Base-by-base conservation (phyloP, 176 grass and related monocot species). In the Leersia perrieri region DNA sequence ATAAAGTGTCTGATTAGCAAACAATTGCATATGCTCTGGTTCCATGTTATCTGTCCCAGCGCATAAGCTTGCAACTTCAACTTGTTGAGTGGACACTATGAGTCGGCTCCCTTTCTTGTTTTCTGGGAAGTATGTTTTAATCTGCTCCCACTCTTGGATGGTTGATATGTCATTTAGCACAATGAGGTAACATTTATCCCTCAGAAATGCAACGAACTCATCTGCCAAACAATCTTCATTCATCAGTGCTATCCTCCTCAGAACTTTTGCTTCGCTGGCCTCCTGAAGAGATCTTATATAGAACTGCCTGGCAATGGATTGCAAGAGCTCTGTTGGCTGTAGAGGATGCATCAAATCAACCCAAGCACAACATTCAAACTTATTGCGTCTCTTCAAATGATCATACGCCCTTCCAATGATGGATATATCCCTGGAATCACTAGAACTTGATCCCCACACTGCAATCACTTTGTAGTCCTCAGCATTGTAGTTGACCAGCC, bases 321-420 rank as follows among this genome's bases (percentile, higher is more conserved):
- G 22, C 9, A 77, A 38, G 30, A 84, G 47, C 23, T 67, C 58
- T 32, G 53, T 60, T 1, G 5, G 53, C 1, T 14, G 67, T 7
- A 41, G 55, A 35, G 58, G 69, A 64, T 76, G 49, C 14, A 33
- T 3, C 13, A 84, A 9, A 3, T 5, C 66, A 9, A 77, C 33
- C 82, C 82, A 84, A 25, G 72, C 72, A 34, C 28, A 15, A 32
- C 23, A 34, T 5, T 84, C 0, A 22, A 84, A 77, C 3, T n/a
- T n/a, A n/a, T n/a, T n/a, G n/a, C n/a, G n/a, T n/a, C n/a, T n/a
- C n/a, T n/a, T n/a, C n/a, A n/a, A n/a, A n/a, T n/a, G n/a, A n/a
- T n/a, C n/a, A n/a, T 34, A 55, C 10, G 71, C 75, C 29, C 38
- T 77, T 41, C 25, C 66, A 18, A 51, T 1, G 3, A 27, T 18